Conservation (phyloP, 345 rosid species). For the Kandelia obovata region DNA sequence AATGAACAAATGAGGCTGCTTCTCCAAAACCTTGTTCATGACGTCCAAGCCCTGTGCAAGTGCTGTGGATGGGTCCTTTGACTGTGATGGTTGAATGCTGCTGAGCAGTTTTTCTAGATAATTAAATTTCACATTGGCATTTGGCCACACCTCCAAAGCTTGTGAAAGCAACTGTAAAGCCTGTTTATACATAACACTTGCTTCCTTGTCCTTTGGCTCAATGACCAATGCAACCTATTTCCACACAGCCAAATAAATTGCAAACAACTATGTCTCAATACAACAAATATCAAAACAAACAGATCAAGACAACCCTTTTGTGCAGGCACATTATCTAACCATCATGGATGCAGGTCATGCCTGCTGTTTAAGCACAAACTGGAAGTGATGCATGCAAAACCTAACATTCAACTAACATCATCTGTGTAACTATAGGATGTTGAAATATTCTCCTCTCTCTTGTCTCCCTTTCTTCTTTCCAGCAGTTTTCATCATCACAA, state of each 20-base stretch:
- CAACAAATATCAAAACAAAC: neutral
- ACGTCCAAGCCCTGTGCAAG: constrained; percentile 99
- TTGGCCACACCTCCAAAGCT: constrained; percentile 98
- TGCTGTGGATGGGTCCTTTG: constrained; percentile 92
- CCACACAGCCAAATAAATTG: constrained; percentile 12
- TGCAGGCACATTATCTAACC: neutral
- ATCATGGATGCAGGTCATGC: neutral
- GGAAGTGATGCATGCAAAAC: neutral
- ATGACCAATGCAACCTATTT: constrained; percentile 94
- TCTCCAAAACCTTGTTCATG: constrained; percentile 97
- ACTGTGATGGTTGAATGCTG: constrained; percentile 87
- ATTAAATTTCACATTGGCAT: constrained; percentile 94
- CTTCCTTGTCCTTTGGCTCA: constrained; percentile 99
- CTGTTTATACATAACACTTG: constrained; percentile 83
- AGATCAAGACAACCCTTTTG: neutral
- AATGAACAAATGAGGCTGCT: constrained; percentile 91
- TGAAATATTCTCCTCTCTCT: too few species aligned
- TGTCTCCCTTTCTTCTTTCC: neutral
- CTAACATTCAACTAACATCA: too few species aligned
- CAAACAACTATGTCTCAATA: neutral
- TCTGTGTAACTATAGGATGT: too few species aligned
- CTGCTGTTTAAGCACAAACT: neutral
- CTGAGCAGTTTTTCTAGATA: constrained; percentile 84
- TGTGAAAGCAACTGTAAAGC: constrained; percentile 90
- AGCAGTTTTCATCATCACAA: neutral